phyloP scores from a whole-genome alignment of 2,329 filamentous ascomycete species.

The Thielaviopsis ethacetica region DNA sequence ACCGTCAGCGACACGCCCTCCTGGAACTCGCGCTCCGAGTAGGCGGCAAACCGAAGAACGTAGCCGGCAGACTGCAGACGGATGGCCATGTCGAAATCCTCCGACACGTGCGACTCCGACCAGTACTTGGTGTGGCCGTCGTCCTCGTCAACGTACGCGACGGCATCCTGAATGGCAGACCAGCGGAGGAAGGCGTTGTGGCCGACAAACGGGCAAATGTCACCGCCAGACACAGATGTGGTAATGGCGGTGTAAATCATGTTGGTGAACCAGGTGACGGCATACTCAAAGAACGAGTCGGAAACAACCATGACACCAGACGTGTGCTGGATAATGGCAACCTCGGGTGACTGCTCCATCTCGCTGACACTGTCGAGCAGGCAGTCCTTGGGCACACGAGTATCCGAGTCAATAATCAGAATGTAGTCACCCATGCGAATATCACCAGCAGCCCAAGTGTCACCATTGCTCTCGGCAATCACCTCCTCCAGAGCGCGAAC shows the following conservation, averaged over 20 bases:
- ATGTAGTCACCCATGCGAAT: conserved; percentile 48
- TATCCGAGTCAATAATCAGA: conserved; percentile 52
- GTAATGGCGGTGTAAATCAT: conserved; percentile 59
- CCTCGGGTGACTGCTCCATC: conserved; percentile 53
- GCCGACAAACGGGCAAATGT: conserved; percentile 60
- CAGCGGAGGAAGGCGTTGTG: conserved; percentile 64
- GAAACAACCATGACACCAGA: conserved; percentile 66
- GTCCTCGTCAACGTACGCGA: conserved; percentile 25
- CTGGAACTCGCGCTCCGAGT: conserved; percentile 53
- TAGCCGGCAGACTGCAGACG: conserved; percentile 54
- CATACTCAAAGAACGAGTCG: conserved; percentile 54
- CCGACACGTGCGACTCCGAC: conserved; percentile 61
- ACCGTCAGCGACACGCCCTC: conserved; percentile 59
- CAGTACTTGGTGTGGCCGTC: conserved; percentile 51
- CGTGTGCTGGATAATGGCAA: conserved; percentile 55
- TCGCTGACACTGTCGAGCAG: conserved; percentile 53
- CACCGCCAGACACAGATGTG: conserved; percentile 54
- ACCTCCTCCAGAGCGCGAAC: conserved; percentile 31
- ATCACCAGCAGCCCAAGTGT: conserved; percentile 43
- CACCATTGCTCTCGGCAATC: conserved; percentile 31
- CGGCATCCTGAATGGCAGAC: conserved; percentile 26
- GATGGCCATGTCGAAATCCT: conserved; percentile 63
- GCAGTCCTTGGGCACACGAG: conserved; percentile 50
- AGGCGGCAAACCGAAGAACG: conserved; percentile 51
- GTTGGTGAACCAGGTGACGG: conserved; percentile 64